Conservation (phyloP, 768 basidiomycete genomes). For the Erythrobasidium yunnanense region DNA sequence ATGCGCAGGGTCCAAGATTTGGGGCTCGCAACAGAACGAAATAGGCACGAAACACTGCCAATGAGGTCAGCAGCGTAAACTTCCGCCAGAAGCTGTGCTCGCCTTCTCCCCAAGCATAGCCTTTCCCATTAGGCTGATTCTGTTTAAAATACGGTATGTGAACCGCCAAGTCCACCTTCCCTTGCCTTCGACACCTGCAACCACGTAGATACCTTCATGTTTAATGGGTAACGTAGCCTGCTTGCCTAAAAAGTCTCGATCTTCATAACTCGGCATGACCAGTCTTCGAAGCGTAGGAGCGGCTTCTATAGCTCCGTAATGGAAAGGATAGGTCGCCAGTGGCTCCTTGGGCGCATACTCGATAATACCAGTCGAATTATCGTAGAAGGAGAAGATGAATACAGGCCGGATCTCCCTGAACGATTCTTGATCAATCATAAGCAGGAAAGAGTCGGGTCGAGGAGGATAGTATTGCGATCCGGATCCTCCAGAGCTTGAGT, state of each 20-base stretch:
- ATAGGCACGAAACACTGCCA: conserved; percentile 1
- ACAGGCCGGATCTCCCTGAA: conserved; percentile 8
- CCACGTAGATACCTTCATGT: conserved; percentile 20
- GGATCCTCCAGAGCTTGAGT: not conserved
- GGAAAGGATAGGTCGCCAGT: conserved; percentile 2
- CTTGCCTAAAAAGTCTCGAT: not conserved
- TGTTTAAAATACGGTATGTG: not conserved
- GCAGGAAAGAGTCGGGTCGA: not conserved
- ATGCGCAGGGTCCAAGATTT: not conserved
- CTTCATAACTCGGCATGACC: not conserved
- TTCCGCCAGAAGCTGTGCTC: not conserved
- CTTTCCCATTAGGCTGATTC: conserved; percentile 17
- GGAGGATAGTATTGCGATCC: too few species aligned
- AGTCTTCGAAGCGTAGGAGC: conserved; percentile 1
- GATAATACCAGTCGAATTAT: not conserved
- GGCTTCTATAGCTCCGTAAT: conserved; percentile 3
- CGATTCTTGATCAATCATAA: conserved; percentile 12
- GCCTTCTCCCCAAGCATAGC: conserved; percentile 21
- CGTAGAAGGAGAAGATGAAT: not conserved
- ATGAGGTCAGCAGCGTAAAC: not conserved
- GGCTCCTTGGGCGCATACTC: not conserved
- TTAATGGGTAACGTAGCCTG: conserved; percentile 9
- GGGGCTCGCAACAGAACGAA: not conserved
- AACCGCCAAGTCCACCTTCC: conserved; percentile 1
- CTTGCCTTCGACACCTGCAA: not conserved